phyloP scores from a whole-genome alignment of 2,329 filamentous ascomycete species.

The Cytospora chrysosperma region DNA sequence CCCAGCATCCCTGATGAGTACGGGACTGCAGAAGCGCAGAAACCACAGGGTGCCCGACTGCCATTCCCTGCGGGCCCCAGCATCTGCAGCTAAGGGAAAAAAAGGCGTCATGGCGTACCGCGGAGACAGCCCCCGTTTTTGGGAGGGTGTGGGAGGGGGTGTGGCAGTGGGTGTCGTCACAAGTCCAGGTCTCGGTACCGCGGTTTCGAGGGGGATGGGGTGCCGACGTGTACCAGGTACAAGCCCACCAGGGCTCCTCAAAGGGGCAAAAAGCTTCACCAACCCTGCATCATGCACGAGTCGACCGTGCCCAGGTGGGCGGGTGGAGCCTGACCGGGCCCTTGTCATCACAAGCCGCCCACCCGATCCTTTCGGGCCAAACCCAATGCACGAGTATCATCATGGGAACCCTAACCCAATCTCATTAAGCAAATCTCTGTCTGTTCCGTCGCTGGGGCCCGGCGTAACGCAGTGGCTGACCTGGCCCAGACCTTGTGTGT shows the following conservation, averaged over 20 bases:
- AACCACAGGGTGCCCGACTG: slow-evolving; percentile 16
- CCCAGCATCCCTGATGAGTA: slow-evolving; percentile 18
- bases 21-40: slow-evolving; percentile 17
- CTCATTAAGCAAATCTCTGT: background rate
- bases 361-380: slow-evolving; percentile 6
- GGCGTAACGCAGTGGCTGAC: slow-evolving; percentile 5
- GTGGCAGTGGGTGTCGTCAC: slow-evolving; percentile 4
- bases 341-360: slow-evolving; percentile 23
- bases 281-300: slow-evolving; percentile 25
- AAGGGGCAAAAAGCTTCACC: slow-evolving; percentile 11
- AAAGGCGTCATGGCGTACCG: slow-evolving; percentile 24
- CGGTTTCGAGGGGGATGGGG: slow-evolving; percentile 11
- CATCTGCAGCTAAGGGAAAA: slow-evolving; percentile 25
- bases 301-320: slow-evolving; percentile 15
- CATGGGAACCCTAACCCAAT: slow-evolving; percentile 23
- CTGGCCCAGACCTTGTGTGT: slow-evolving; percentile 1
- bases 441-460: background rate
- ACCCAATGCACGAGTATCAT: background rate
- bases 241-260: background rate
- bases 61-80: slow-evolving; percentile 22
- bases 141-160: slow-evolving; percentile 18
- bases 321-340: slow-evolving; percentile 19
- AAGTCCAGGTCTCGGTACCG: slow-evolving; percentile 15
- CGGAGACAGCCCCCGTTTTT: slow-evolving; percentile 22
- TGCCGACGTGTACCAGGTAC: slow-evolving; percentile 19